Base-by-base conservation (phyloP, 129 eudicot species). In the Saussurea involucrata region DNA sequence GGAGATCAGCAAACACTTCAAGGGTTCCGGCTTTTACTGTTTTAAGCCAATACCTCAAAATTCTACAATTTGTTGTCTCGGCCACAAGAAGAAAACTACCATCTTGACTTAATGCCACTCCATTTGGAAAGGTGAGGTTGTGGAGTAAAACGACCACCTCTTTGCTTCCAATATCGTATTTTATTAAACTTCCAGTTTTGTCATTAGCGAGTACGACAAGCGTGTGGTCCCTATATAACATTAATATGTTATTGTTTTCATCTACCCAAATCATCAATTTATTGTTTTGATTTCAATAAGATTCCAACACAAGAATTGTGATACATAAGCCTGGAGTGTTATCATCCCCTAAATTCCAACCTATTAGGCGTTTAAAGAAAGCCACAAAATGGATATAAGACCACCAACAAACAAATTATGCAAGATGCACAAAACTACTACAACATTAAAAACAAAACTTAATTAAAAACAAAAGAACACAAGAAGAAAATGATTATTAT, bases 91-190 rank as follows among this genome's bases (percentile, higher is more conserved):
- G 82, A 28, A 89, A 95, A 22, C 84, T 83, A 55, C 88, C 69
- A 76, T 95, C 92, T 74, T 83, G 78, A 83, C 97, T 89, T 24
- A 95, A 82, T 10, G 91, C 82, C 12, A 95, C 97, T 4, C 98
- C 98, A 18, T 95, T 95, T 44, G 98, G 89, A 80, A 91, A 92
- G 15, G 92, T 81, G 66, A 95, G 89, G 81, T 85, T 87, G 28
- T 24, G 20, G 11, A 89, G 74, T 49, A 89, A 46, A 49, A 91
- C 83, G 0, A 85, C 82, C 25, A 76, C 84, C 78, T 85, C 79
- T 70, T 86, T 88, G 84, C 68, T 88, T 77, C 81, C 78, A 22
- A 75, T 60, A 63, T 89, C 73, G 64, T 87, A 94, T 79, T 84
- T 89, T 63, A 94, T 77, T 75, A 94, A 76, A 24, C 92, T 89